Base-by-base conservation (phyloP, 1,284 basidiomycete genomes). In the Ganoderma multipileum region DNA sequence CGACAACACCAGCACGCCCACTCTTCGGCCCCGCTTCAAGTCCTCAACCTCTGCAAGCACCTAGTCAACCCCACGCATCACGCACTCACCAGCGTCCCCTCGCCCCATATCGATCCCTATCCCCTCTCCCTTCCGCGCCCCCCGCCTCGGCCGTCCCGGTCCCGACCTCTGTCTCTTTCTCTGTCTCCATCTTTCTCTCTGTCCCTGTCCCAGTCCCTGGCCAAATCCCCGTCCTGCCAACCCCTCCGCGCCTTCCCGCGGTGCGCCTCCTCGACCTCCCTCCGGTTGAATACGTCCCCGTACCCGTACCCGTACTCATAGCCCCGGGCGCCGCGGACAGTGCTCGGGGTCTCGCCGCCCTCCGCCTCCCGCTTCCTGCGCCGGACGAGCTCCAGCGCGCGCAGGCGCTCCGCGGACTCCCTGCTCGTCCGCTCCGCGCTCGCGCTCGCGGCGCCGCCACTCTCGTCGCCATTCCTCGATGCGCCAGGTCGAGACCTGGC, bases 401-500 rank as follows among this genome's bases (percentile, higher is more conserved):
- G 87, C 73, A 89, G 85, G 1, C 91, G 86, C 77, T 95, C 93
- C 1, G 89, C 86, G 0, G 87, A 87, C 79, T 94, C 93, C 26
- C 92, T 88, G n/a, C 80, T 79, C 8, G 92, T 78, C 3, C 92
- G 88, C 3, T 85, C 86, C n/a, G 83, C 83, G 82, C 80, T 14
- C 79, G 83, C 61, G 73, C 67, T 73, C 28, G 70, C 76, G 38
- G 75, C 23, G n/a, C 42, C 38, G 50, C 26, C n/a, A 30, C 33
- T 2, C 41, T 26, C 42, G 38, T 16, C 16, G 76, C 74, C 39
- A 23, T 30, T 28, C 44, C 38, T 16, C 14, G 28, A 33, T 39
- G 67, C 11, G 36, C 44, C 16, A 55, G 60, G n/a, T 9, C 26
- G 33, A 11, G 36, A 23, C 68, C 74, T 65, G 41, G 72, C 9